Evolutionary conservation across 306 rosid species (phyloP), one percentile per base, ranked within the genome.

Genomic region (Corylus avellana): DNA sequence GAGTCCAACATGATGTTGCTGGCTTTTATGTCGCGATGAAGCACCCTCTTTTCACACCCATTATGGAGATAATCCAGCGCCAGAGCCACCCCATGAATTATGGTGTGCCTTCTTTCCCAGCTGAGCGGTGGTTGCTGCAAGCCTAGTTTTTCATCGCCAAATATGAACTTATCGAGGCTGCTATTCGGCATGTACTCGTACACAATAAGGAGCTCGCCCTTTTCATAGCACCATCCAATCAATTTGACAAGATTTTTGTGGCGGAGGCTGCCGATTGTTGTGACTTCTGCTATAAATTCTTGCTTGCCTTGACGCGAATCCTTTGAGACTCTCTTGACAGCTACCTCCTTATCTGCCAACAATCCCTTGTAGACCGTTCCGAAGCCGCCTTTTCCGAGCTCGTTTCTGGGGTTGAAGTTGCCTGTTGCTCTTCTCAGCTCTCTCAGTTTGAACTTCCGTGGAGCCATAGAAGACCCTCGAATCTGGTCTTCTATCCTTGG

Each of bases 111-210:
- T 16, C 48, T 86, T 78, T 82, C 77, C 98, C 92, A 93, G 70
- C 75, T 75, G 35, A 90, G 79, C 50, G 70, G 47, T 8, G 75
- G 53, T 18, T 55, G 59, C 72, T 80, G 68, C 10, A 0, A 50
- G 4, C 71, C 83, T 13, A 73, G 27, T 39, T 61, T 62, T 11
- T 63, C 87, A 20, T 73, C 75, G 12, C 79, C 39, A 37, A 79
- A 93, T 17, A 93, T 81, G 78, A 84, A 86, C 76, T 76, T 91
- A 78, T 93, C 97, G 4, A 93, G 84, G 85, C 97, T 90, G 7
- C 96, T 89, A 42, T 87, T 85, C 0, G 97, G 96, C 97, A 93
- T 91, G 88, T 75, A 93, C 79, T 93, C 98, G 4, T 93, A 93
- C 2, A 93, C 92, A 20, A 93, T 82, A 35, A 93, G 88, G 22